Evolutionary conservation across 1,139 yeast genomes (phyloP).

Genomic region (Oligophagozyma castellii): DNA sequence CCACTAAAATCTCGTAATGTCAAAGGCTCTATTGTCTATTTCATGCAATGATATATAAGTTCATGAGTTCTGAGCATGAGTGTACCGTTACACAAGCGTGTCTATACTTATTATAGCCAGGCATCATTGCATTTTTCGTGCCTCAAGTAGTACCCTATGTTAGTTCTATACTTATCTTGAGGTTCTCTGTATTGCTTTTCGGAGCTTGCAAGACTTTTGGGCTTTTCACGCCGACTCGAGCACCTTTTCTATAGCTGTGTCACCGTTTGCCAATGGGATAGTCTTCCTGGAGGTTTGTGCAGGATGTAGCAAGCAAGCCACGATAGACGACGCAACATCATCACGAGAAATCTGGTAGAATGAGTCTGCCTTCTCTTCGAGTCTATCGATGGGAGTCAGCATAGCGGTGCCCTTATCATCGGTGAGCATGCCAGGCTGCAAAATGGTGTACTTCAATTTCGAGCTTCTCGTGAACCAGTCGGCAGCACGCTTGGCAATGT

Average conservation of each 20-base stretch:
- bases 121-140: too few species aligned
- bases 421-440: constrained; percentile 35
- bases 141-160: too few species aligned
- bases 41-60: too few species aligned
- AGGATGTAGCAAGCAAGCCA: constrained; percentile 15
- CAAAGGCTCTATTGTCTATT: too few species aligned
- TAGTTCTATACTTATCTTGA: too few species aligned
- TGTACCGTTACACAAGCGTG: too few species aligned
- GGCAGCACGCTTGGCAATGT: constrained; percentile 41
- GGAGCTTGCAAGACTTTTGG: too few species aligned
- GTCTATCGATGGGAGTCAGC: constrained; percentile 12
- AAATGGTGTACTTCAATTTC: constrained; percentile 39
- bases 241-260: constrained; percentile 17
- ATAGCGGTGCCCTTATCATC: constrained; percentile 32
- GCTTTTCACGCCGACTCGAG: too few species aligned
- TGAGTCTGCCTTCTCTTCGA: constrained; percentile 7
- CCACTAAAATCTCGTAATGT: too few species aligned
- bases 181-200: too few species aligned
- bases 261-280: constrained; percentile 26
- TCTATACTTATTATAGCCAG: too few species aligned
- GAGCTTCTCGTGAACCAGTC: constrained; percentile 31
- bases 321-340: constrained; percentile 21
- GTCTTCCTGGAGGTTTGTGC: constrained; percentile 20
- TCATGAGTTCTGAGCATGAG: too few species aligned
- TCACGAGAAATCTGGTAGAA: constrained; percentile 13